phyloP scores from a whole-genome alignment of 805 yeast species.

The Nakazawaea ernobii region DNA sequence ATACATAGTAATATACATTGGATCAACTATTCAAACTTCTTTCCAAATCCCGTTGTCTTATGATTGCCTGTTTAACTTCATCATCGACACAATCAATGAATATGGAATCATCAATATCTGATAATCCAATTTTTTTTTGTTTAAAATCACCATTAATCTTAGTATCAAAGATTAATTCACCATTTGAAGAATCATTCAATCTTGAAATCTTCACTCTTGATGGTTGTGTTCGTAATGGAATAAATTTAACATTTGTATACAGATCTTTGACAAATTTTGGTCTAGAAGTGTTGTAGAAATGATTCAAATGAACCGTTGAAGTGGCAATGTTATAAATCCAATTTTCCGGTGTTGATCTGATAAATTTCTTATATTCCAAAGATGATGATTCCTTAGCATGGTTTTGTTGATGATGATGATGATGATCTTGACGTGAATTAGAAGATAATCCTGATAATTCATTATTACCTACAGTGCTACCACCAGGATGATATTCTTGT shows the following conservation, averaged over 20 bases:
- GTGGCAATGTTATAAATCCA: conserved; percentile 84
- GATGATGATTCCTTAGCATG: conserved; percentile 14
- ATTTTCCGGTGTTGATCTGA: conserved; percentile 42
- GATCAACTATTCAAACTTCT: background rate
- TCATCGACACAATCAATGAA: conserved; percentile 55
- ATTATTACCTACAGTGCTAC: conserved; percentile 5
- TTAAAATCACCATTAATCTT: conserved; percentile 40
- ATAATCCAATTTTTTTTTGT: conserved; percentile 58
- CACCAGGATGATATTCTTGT: conserved; percentile 17
- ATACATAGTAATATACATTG: too few relatives aligned
- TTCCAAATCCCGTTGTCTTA: conserved; percentile 52
- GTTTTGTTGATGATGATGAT: background rate
- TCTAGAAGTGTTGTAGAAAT: conserved; percentile 53
- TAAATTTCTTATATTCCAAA: conserved; percentile 11
- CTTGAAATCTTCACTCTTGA: conserved; percentile 28
- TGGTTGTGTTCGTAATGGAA: conserved; percentile 76
- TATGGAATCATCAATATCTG: conserved; percentile 49
- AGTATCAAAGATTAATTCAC: conserved; percentile 41
- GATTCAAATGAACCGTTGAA: conserved; percentile 71
- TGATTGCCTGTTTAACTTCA: conserved; percentile 53
- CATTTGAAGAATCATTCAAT: conserved; percentile 19
- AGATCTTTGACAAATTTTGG: conserved; percentile 59
- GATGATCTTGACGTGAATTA: background rate
- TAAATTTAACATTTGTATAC: conserved; percentile 77
- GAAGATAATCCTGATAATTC: conserved; percentile 2